Conservation (phyloP, 2,329 filamentous ascomycete species). For the Didymella arachidicola region DNA sequence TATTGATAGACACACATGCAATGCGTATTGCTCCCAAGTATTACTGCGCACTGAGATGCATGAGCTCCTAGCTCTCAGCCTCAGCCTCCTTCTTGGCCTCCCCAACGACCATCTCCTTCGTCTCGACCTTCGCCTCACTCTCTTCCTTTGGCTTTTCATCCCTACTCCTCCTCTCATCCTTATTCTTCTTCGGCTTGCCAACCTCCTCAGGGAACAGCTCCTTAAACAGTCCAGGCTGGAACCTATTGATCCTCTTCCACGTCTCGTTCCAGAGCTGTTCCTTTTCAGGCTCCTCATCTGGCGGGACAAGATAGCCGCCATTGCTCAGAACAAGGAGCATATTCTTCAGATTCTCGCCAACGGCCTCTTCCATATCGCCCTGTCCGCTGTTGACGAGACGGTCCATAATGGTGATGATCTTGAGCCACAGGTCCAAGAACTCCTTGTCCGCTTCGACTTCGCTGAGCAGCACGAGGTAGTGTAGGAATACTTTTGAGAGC, state of each 20-base stretch:
- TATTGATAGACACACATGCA: neutral
- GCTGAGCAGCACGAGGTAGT: slow-evolving; percentile 85
- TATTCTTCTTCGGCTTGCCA: slow-evolving; percentile 39
- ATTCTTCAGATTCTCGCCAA: slow-evolving; percentile 95
- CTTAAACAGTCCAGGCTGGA: slow-evolving; percentile 65
- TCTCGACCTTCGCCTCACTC: slow-evolving; percentile 7
- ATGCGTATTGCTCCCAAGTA: no score
- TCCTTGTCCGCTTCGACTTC: slow-evolving; percentile 88
- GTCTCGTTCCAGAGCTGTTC: slow-evolving; percentile 68
- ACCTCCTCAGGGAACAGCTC: slow-evolving; percentile 65
- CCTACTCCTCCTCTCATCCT: slow-evolving; percentile 26
- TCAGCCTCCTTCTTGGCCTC: slow-evolving; percentile 15
- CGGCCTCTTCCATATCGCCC: slow-evolving; percentile 93
- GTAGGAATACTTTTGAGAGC: slow-evolving; percentile 93
- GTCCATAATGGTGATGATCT: slow-evolving; percentile 93
- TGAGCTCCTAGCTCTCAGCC: slow-evolving; percentile 23
- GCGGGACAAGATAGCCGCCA: slow-evolving; percentile 81
- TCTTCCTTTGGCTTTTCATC: slow-evolving; percentile 26
- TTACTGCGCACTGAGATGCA: neutral
- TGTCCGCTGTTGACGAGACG: slow-evolving; percentile 95
- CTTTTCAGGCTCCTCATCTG: slow-evolving; percentile 60
- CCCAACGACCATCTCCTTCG: slow-evolving; percentile 6
- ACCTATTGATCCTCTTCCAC: slow-evolving; percentile 65
- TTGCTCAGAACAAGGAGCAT: slow-evolving; percentile 94
- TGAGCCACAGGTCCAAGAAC: slow-evolving; percentile 89